Evolutionary conservation across 257 asterid species (phyloP).

Genomic region (Nicotiana attenuata): DNA sequence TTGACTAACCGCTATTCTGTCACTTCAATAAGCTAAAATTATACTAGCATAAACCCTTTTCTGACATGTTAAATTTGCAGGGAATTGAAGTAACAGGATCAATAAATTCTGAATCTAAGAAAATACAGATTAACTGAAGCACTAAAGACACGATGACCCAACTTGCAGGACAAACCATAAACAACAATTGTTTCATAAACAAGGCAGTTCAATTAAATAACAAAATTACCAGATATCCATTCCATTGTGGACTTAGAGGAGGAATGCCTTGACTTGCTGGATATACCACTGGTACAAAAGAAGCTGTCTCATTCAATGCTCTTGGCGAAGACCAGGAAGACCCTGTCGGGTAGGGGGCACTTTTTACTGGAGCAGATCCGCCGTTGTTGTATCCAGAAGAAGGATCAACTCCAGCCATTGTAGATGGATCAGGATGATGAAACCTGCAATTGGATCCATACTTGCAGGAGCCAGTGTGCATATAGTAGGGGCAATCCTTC

Average conservation of each 20-base stretch:
- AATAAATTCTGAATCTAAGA: neutral
- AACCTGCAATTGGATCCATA: slow-evolving; percentile 75
- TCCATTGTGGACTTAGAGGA: slow-evolving; percentile 58
- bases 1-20: neutral
- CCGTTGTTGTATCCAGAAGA: slow-evolving; percentile 9
- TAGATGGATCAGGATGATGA: slow-evolving; percentile 81
- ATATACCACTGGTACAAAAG: slow-evolving; percentile 40
- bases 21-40: neutral
- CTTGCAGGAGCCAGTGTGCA: slow-evolving; percentile 90
- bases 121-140: neutral
- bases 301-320: slow-evolving; percentile 36
- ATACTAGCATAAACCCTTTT: neutral
- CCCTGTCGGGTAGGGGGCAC: slow-evolving; percentile 39
- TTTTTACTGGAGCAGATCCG: slow-evolving; percentile 36
- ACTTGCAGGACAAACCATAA: neutral
- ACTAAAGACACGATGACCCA: neutral
- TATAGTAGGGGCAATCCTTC: slow-evolving; percentile 79
- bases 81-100: neutral
- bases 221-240: slow-evolving; percentile 56
- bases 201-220: neutral
- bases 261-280: slow-evolving; percentile 46
- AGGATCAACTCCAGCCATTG: slow-evolving; percentile 17
- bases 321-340: slow-evolving; percentile 67
- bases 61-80: neutral
- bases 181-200: neutral